Evolutionary conservation across 2,329 filamentous ascomycete genomes (phyloP).

Genomic region (Corinectria fuckeliana): DNA sequence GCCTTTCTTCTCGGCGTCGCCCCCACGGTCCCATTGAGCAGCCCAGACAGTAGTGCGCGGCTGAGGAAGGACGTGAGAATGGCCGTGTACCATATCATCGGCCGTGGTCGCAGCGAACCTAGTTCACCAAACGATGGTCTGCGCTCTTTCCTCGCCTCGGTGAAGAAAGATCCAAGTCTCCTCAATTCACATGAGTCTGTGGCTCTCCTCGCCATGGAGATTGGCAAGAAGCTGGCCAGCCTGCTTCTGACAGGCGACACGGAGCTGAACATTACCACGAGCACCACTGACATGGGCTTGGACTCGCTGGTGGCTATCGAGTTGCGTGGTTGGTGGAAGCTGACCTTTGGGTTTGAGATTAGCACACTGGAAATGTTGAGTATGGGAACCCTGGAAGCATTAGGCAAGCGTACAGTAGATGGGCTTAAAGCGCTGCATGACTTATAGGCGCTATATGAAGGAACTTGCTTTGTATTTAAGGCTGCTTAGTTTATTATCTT

Average conservation of each 20-base stretch:
- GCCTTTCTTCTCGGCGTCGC: constrained; percentile 25
- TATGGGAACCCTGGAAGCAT: constrained; percentile 5
- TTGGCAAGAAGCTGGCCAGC: constrained; percentile 20
- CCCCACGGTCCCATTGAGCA: constrained; percentile 17
- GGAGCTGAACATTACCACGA: constrained; percentile 11
- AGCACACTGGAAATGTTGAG: constrained; percentile 28
- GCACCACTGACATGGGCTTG: constrained; percentile 22
- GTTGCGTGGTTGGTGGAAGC: constrained; percentile 33
- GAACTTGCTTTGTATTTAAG: too few relatives aligned
- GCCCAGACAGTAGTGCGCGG: constrained; percentile 17
- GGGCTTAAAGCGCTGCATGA: too few relatives aligned
- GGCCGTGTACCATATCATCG: constrained; percentile 25
- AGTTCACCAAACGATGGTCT: constrained; percentile 8
- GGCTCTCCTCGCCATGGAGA: constrained; percentile 15
- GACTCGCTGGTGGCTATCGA: constrained; percentile 35
- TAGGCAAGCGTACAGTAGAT: too few relatives aligned
- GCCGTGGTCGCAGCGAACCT: background rate
- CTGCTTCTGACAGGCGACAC: constrained; percentile 25
- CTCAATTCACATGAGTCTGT: too few relatives aligned
- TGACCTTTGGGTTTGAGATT: constrained; percentile 28
- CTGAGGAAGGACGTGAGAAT: constrained; percentile 34
- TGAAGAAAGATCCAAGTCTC: constrained; percentile 5
- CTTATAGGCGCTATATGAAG: too few relatives aligned
- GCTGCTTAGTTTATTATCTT: too few relatives aligned
- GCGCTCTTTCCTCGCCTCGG: constrained; percentile 8